Conservation (phyloP, 768 basidiomycete species). For the Daedaleopsis nitida region DNA sequence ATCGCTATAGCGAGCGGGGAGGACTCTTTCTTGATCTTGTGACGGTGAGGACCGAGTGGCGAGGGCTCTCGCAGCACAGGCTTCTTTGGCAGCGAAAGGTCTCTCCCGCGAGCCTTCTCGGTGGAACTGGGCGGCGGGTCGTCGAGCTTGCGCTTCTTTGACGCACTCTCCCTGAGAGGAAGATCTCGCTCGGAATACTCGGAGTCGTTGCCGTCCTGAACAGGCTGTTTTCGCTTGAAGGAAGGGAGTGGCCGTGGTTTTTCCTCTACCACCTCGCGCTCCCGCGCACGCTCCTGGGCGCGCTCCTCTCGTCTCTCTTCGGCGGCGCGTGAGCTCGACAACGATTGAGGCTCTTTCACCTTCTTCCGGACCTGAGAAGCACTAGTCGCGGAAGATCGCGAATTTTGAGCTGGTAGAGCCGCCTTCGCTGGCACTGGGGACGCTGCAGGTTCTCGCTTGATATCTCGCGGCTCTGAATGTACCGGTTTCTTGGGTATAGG, state of each 20-base stretch:
- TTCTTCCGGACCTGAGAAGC: slow-evolving; percentile 26
- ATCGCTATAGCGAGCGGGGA: slow-evolving; percentile 22
- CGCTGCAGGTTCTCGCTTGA: slow-evolving; percentile 30
- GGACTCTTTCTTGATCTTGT: slow-evolving; percentile 42
- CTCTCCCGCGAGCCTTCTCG: slow-evolving; percentile 13
- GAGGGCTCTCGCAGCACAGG: slow-evolving; percentile 30
- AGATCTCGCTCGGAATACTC: slow-evolving; percentile 22
- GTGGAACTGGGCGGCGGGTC: slow-evolving; percentile 6
- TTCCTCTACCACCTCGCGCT: slow-evolving; percentile 4
- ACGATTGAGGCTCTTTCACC: slow-evolving; percentile 16
- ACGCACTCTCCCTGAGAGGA: slow-evolving; percentile 6
- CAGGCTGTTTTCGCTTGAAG: slow-evolving; percentile 29
- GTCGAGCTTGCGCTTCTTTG: slow-evolving; percentile 23
- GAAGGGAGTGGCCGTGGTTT: slow-evolving; percentile 8
- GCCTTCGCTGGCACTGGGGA: slow-evolving; percentile 39
- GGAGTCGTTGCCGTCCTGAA: slow-evolving; percentile 20
- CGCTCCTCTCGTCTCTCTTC: slow-evolving; percentile 13
- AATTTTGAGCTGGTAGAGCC: slow-evolving; percentile 17
- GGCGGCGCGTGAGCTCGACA: neutral
- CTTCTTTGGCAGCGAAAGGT: slow-evolving; percentile 36
- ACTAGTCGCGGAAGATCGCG: slow-evolving; percentile 3
- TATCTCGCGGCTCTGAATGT: slow-evolving; percentile 31
- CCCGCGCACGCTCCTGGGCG: slow-evolving; percentile 6
- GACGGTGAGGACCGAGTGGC: slow-evolving; percentile 21
- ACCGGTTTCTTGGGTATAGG: slow-evolving; percentile 28